Evolutionary conservation across 148 eudicot genomes (phyloP).

Genomic region (Silene conica): DNA sequence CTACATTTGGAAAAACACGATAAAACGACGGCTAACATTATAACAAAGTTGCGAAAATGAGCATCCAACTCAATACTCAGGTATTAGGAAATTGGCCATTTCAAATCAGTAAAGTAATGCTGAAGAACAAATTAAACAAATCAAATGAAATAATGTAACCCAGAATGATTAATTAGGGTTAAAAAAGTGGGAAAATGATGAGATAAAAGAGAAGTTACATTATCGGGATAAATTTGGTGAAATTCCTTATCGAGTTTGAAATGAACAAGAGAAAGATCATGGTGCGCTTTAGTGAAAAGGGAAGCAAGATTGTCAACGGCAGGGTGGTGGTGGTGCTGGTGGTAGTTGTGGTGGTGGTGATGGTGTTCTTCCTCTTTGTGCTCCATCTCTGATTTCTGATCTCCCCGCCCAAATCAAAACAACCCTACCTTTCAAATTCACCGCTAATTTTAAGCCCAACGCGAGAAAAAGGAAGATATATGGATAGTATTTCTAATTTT

Average conservation of each 20-base stretch:
- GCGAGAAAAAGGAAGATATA: too few species aligned
- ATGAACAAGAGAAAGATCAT: constrained; percentile 56
- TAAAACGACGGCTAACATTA: too few species aligned
- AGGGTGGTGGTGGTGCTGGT: constrained; percentile 28
- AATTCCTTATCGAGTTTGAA: constrained; percentile 74
- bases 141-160: too few species aligned
- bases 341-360: constrained; percentile 14
- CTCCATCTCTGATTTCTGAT: constrained; percentile 6
- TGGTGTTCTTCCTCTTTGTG: constrained; percentile 10
- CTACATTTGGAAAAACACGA: too few species aligned
- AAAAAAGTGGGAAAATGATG: not conserved
- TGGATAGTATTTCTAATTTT: too few species aligned
- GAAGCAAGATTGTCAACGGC: constrained; percentile 52
- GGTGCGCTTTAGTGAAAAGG: constrained; percentile 54
- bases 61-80: too few species aligned
- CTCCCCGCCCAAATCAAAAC: constrained; percentile 9
- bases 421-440: constrained; percentile 1
- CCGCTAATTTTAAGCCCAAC: too few species aligned
- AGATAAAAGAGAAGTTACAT: constrained; percentile 32
- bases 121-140: too few species aligned
- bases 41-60: too few species aligned
- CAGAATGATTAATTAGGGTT: not conserved
- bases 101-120: not conserved
- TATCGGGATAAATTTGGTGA: constrained; percentile 59
- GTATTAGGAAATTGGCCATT: not conserved